Evolutionary conservation across 208 protist species (phyloP).

Genomic region (Vickermania ingenoplastis): DNA sequence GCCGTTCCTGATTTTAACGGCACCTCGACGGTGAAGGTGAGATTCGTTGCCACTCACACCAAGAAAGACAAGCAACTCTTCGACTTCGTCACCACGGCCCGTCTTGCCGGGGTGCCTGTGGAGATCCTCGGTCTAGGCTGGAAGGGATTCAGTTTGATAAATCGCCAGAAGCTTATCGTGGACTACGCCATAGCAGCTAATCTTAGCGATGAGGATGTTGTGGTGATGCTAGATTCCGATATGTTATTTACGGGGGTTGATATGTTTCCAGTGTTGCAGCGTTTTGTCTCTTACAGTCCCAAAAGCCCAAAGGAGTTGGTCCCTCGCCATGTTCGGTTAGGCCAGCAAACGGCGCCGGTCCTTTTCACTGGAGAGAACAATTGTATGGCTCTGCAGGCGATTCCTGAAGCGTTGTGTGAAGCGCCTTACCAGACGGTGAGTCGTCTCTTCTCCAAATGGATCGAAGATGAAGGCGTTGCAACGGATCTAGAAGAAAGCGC

Average conservation of each 20-base stretch:
- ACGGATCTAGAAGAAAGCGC: not conserved
- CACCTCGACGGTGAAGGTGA: not conserved
- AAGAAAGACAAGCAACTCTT: not conserved
- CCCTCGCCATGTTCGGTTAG: not conserved
- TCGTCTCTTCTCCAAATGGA: not conserved
- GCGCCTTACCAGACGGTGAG: not conserved
- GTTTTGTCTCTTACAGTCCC: not conserved
- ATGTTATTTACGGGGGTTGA: not conserved
- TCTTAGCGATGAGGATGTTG: slow-evolving; percentile 1
- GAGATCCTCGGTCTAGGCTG: slow-evolving; percentile 2
- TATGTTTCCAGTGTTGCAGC: not conserved
- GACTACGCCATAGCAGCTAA: not conserved
- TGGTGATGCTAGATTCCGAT: not conserved
- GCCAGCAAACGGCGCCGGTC: not conserved
- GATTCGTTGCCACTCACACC: not conserved
- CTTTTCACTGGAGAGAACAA: slow-evolving; percentile 2
- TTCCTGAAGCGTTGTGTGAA: not conserved
- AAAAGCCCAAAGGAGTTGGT: not conserved
- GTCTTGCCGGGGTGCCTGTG: not conserved
- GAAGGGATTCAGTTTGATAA: slow-evolving; percentile 1
- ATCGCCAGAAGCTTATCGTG: not conserved
- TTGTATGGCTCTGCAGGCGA: not conserved
- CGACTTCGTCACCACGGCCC: not conserved
- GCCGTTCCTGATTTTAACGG: not conserved
- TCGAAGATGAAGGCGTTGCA: not conserved